A percentile compares a stretch with the other conserved stretches of the same genome.
Conservation (phyloP, 345 rosid species). For the Firmiana major region DNA sequence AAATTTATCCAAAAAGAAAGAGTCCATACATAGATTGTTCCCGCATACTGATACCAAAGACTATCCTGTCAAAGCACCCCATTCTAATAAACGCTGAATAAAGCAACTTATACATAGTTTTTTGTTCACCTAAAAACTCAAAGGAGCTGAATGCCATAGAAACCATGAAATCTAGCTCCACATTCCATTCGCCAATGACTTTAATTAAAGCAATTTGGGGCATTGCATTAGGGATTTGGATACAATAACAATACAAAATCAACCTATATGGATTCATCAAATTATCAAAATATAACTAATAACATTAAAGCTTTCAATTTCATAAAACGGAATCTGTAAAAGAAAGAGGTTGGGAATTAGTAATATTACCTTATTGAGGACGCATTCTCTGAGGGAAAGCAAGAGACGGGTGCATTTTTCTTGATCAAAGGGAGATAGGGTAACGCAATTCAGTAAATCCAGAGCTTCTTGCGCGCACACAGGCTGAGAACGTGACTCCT, state of each 20-base stretch:
- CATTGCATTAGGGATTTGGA: background rate
- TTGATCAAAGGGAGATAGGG: slow-evolving; percentile 59
- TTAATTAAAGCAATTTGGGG: background rate
- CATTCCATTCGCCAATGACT: background rate
- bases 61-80: background rate
- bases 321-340: background rate
- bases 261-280: background rate
- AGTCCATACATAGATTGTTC: background rate
- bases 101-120: background rate
- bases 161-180: background rate
- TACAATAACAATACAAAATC: background rate
- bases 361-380: slow-evolving; percentile 49
- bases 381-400: slow-evolving; percentile 63
- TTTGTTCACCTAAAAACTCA: background rate
- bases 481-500: slow-evolving; percentile 34
- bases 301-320: background rate
- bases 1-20: background rate
- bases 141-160: background rate
- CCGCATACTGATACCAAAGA: background rate
- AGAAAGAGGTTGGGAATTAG: background rate
- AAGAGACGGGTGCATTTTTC: slow-evolving; percentile 57
- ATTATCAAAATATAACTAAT: background rate
- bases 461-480: slow-evolving; percentile 70
- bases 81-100: background rate
- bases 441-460: slow-evolving; percentile 76